A percentile compares a stretch with the other conserved stretches of the same genome.
These are phyloP conservation scores for Pseudonectria buxi DNA, from an alignment of 2,329 filamentous ascomycete species.

Conservation along the genomic window DNA sequence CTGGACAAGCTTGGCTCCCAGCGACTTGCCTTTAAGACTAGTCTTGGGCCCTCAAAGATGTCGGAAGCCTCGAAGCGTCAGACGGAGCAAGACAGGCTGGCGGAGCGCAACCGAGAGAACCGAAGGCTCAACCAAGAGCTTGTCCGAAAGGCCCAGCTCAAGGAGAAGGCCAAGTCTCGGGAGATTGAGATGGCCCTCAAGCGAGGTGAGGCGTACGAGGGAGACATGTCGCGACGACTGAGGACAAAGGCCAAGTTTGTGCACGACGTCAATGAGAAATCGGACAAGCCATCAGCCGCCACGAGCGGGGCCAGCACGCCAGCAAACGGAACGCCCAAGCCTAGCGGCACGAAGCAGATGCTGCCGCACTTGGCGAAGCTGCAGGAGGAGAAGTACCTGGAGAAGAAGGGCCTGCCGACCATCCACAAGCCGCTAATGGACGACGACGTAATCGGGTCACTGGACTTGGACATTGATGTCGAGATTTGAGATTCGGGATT, in stretches of 20 bases:
- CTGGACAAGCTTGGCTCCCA: slow-evolving; percentile 58
- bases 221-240: slow-evolving; percentile 55
- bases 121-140: slow-evolving; percentile 78
- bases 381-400: slow-evolving; percentile 44
- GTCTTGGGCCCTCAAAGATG: slow-evolving; percentile 48
- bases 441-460: slow-evolving; percentile 82
- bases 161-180: slow-evolving; percentile 62
- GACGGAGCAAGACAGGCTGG: slow-evolving; percentile 73
- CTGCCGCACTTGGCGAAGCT: slow-evolving; percentile 49
- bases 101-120: slow-evolving; percentile 77
- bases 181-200: slow-evolving; percentile 55
- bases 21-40: slow-evolving; percentile 68
- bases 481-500: slow-evolving; percentile 64
- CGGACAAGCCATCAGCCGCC: slow-evolving; percentile 42
- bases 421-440: slow-evolving; percentile 78
- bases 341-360: slow-evolving; percentile 35
- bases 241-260: slow-evolving; percentile 62
- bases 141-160: slow-evolving; percentile 83
- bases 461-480: slow-evolving; percentile 90
- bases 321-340: slow-evolving; percentile 46
- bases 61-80: slow-evolving; percentile 40
- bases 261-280: slow-evolving; percentile 51
- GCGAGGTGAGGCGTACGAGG: slow-evolving; percentile 54
- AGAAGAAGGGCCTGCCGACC: slow-evolving; percentile 56
- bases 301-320: slow-evolving; percentile 47